Conservation (phyloP, 495 filamentous ascomycete genomes). For the Bombardia bombarda region DNA sequence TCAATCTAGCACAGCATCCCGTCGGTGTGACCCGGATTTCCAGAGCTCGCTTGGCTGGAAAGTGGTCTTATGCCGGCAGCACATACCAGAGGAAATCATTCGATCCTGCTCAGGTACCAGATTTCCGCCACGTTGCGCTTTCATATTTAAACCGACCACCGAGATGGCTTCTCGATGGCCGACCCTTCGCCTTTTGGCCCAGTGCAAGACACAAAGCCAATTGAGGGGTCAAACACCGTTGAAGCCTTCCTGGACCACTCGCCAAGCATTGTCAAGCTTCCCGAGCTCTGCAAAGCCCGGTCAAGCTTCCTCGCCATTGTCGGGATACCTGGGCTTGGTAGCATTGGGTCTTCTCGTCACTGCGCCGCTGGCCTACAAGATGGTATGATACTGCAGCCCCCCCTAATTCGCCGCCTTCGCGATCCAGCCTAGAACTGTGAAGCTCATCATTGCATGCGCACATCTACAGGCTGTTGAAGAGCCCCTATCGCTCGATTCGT, state of each 20-base stretch:
- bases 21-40: constrained; percentile 8
- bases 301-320: constrained; percentile 3
- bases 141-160: constrained; percentile 5
- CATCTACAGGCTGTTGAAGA: constrained; percentile 28
- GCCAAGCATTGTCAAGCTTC: constrained; percentile 15
- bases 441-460: no score
- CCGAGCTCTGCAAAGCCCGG: constrained; percentile 1
- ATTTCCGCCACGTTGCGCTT: constrained; percentile 1
- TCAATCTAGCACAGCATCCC: no score
- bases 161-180: constrained; percentile 19
- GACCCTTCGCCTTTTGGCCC: constrained; percentile 16
- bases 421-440: no score
- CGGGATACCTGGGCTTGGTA: constrained; percentile 15
- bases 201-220: constrained; percentile 14
- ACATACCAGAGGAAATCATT: constrained; percentile 16
- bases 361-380: constrained; percentile 20
- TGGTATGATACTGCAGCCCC: no score
- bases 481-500: constrained; percentile 31
- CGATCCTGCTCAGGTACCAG: constrained; percentile 11
- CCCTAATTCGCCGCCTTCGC: no score
- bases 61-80: constrained; percentile 23
- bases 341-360: constrained; percentile 18
- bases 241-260: constrained; percentile 3
- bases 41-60: constrained; percentile 5
- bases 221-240: constrained; percentile 2